Evolutionary conservation across 164 flowering plant genomes (phyloP), one percentile per base, ranked within the genome.

Genomic region (Sedum album): DNA sequence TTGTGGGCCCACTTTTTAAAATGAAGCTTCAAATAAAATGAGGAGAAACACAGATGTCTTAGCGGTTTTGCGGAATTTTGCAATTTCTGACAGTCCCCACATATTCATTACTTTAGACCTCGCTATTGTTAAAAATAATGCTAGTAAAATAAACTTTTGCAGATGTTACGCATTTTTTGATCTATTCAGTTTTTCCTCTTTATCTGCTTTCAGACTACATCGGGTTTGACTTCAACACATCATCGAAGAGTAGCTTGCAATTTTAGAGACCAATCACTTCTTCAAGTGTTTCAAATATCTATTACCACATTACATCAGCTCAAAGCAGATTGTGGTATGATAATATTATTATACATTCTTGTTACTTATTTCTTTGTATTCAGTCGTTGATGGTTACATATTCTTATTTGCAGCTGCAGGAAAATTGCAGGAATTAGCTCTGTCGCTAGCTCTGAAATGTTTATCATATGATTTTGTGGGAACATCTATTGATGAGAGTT

Each of bases 391-490:
- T 28, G 35, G 0, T 67, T 42, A 53, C 31, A 6, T 15, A 7
- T 70, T 72, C 61, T 66, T 65, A n/a, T 68, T 11, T 79, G 80
- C 88, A 90, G 96, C 72, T 53, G 79, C 70, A 2, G 83, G 81
- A 80, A 83, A 76, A 67, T 78, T 91, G 79, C 91, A 88, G 74
- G 99, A 88, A 76, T 74, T 86, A 72, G 91, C 96, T 26, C 88
- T 94, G 55, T 86, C 97, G 57, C 94, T 94, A 72, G 69, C 96
- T 0, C 82, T 91, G 13, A 88, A 84, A 74, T 94, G 99, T 76
- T 72, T 94, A 65, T 91, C 97, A 1, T 94, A 84, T 80, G 99
- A 94, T 77, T 94, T 94, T 84, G 93, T 86, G 69, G 99, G 99
- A 60, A 90, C 99, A 68, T 81, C 97, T 23, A 76, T 91, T 73